phyloP scores from a whole-genome alignment of 164 flowering plant genomes.

The Sedum album region DNA sequence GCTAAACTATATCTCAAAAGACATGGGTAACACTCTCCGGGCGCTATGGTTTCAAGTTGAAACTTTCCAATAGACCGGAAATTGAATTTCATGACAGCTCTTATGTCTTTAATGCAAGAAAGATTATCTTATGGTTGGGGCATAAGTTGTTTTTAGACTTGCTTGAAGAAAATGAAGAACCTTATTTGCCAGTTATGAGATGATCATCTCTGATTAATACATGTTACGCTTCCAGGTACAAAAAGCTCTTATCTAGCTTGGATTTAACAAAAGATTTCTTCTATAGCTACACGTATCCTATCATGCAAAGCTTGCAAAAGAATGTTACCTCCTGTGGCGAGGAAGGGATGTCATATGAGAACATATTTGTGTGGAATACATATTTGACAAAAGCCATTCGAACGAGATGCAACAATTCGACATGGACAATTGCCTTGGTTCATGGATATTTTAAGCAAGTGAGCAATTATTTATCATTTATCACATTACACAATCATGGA shows the following conservation, averaged over 20 bases:
- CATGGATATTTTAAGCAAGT: slow-evolving; percentile 98
- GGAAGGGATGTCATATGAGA: slow-evolving; percentile 79
- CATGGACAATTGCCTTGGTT: slow-evolving; percentile 95
- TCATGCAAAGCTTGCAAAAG: slow-evolving; percentile 89
- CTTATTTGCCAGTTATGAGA: background rate
- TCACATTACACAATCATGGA: background rate
- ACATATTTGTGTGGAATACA: slow-evolving; percentile 97
- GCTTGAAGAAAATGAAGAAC: background rate
- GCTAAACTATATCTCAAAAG: background rate
- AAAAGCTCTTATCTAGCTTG: slow-evolving; percentile 88
- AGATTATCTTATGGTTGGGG: background rate
- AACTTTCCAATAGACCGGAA: background rate
- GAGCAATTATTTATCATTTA: slow-evolving; percentile 8
- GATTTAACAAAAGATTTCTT: slow-evolving; percentile 94
- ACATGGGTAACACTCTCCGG: background rate
- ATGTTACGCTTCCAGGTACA: slow-evolving; percentile 66
- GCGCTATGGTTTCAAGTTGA: background rate
- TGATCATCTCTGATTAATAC: slow-evolving; percentile 1
- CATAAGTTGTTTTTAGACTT: background rate
- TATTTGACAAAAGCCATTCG: slow-evolving; percentile 73
- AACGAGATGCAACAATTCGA: slow-evolving; percentile 70
- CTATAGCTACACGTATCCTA: slow-evolving; percentile 91
- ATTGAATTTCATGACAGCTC: too few relatives aligned
- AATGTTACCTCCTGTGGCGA: slow-evolving; percentile 58
- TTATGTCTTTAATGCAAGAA: too few relatives aligned